Conservation (phyloP, 768 basidiomycete species). For the Naganishia randhawae region DNA sequence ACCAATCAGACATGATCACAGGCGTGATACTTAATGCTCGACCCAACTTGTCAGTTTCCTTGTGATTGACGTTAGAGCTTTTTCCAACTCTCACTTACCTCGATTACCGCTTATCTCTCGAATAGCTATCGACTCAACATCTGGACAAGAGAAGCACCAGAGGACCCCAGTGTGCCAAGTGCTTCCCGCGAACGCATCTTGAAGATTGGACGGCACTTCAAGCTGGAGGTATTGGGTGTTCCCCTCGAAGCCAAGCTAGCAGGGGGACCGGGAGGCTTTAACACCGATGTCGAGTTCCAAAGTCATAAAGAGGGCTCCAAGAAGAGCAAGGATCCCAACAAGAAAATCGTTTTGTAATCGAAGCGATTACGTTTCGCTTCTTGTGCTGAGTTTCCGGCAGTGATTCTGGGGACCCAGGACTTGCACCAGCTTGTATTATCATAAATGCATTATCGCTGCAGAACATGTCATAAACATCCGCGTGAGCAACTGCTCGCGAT, state of each 20-base stretch:
- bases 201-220: constrained; percentile 83
- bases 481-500: too few species aligned
- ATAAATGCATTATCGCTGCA: too few species aligned
- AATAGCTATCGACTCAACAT: constrained; percentile 95
- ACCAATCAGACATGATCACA: constrained; percentile 64
- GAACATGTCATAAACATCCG: too few species aligned
- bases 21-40: constrained; percentile 93
- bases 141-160: constrained; percentile 87
- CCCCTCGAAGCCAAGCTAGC: constrained; percentile 64
- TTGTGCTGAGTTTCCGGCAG: neutral
- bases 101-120: neutral
- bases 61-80: neutral
- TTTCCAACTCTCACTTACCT: too few species aligned
- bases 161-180: constrained; percentile 48
- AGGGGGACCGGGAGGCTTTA: constrained; percentile 62
- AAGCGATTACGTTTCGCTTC: neutral
- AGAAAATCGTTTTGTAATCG: constrained; percentile 26
- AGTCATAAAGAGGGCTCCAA: constrained; percentile 93
- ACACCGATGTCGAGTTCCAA: constrained; percentile 90
- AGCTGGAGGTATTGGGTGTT: constrained; percentile 81
- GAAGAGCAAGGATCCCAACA: constrained; percentile 65
- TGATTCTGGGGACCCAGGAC: too few species aligned
- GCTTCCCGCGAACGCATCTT: constrained; percentile 74
- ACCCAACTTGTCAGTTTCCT: constrained; percentile 54
- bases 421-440: too few species aligned